Conservation (phyloP, 345 rosid species). For the Eucalyptus coolabah region DNA sequence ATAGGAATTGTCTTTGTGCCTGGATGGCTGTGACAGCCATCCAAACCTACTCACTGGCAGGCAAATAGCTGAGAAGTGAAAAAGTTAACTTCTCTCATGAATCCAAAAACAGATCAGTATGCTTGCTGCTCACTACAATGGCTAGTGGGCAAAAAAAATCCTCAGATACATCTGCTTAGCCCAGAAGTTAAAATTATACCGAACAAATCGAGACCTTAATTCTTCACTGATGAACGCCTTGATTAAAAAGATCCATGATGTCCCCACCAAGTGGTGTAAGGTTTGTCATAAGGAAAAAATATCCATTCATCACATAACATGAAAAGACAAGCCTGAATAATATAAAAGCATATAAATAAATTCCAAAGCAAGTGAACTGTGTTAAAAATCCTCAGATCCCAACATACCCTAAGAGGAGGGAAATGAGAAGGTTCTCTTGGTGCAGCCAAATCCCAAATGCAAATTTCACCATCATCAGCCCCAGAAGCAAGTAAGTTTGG, state of each 20-base stretch:
- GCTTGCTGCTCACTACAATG: not conserved
- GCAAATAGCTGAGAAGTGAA: not conserved
- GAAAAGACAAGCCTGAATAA: not conserved
- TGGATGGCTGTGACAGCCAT: too few relatives aligned
- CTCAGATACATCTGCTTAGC: not conserved
- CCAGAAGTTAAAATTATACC: not conserved
- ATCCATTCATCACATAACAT: not conserved
- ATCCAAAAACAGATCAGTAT: not conserved
- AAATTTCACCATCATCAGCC: slow-evolving; percentile 94
- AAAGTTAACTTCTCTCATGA: not conserved
- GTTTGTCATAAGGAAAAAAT: not conserved
- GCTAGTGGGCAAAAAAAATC: not conserved
- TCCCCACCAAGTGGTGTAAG: not conserved
- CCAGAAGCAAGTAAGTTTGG: slow-evolving; percentile 95
- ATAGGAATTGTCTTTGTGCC: not conserved
- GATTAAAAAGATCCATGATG: not conserved
- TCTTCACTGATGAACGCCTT: not conserved
- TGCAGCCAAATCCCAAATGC: slow-evolving; percentile 84
- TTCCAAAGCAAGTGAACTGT: not conserved
- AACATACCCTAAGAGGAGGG: slow-evolving; percentile 69
- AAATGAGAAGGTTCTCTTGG: slow-evolving; percentile 81
- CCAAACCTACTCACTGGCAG: not conserved
- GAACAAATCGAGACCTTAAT: not conserved
- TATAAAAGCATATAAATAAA: not conserved
- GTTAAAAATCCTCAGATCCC: not conserved